A percentile compares a stretch with the other conserved stretches of the same genome.
phyloP scores from a whole-genome alignment of 495 filamentous ascomycete species.

The Amphirosellinia nigrospora region DNA sequence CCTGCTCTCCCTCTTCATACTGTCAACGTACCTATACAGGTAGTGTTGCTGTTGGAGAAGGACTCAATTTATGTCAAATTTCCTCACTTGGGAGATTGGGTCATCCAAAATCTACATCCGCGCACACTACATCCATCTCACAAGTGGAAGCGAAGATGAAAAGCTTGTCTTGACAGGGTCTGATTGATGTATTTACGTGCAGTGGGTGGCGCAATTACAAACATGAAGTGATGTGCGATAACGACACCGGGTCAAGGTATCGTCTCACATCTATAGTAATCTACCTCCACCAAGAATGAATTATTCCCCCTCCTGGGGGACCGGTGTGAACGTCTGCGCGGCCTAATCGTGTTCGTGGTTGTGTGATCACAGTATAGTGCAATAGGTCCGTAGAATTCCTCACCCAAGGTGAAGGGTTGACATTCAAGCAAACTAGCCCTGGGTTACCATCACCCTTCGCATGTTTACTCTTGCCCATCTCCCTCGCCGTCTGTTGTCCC shows the following conservation, averaged over 20 bases:
- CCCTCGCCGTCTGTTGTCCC: conserved; percentile 4
- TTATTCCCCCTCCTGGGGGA: conserved; percentile 19
- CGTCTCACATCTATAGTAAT: conserved; percentile 20
- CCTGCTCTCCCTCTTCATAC: background rate
- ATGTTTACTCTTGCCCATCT: conserved; percentile 14
- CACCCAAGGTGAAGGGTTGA: conserved; percentile 7
- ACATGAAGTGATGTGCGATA: conserved; percentile 13
- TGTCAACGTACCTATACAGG: background rate
- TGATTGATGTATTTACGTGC: conserved; percentile 27
- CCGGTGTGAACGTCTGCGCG: conserved; percentile 15
- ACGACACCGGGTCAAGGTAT: conserved; percentile 6
- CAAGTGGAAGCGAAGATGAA: background rate
- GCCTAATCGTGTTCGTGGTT: conserved; percentile 4
- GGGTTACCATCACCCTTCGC: conserved; percentile 7
- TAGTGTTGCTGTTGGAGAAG: no score
- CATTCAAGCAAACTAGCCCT: conserved; percentile 1
- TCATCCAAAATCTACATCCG: no score
- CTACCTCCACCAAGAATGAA: conserved; percentile 25
- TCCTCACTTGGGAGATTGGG: no score
- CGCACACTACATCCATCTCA: conserved; percentile 1
- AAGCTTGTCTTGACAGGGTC: conserved; percentile 13
- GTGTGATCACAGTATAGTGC: conserved; percentile 16
- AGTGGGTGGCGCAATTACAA: conserved; percentile 21
- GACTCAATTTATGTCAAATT: no score
- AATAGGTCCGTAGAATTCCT: conserved; percentile 7